Evolutionary conservation across 2,329 filamentous ascomycete species (phyloP).

Genomic region (Xylariomycetidae sp.): DNA sequence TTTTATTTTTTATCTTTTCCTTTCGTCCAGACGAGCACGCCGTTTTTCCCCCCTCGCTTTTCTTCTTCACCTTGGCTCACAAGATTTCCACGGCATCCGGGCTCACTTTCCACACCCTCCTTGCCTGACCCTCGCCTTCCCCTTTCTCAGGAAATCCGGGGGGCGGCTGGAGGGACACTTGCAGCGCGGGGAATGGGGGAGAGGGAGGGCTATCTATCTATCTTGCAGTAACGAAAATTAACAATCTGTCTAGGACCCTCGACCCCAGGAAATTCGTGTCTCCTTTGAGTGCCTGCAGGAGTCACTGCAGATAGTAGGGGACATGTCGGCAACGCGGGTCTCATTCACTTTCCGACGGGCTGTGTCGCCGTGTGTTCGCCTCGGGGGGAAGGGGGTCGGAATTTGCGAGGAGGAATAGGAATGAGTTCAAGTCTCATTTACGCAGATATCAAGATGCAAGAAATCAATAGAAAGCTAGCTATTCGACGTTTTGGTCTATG

Average conservation of each 20-base stretch:
- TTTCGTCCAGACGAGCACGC: too few species aligned
- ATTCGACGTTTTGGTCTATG: too few species aligned
- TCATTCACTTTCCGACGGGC: not conserved
- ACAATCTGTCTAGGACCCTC: not conserved
- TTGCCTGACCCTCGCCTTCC: too few species aligned
- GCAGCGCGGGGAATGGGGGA: conserved; percentile 21
- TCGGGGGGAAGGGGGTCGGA: not conserved
- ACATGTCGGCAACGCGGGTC: not conserved
- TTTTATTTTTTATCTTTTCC: too few species aligned
- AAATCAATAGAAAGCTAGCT: not conserved
- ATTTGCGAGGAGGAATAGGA: not conserved
- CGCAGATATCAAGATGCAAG: not conserved
- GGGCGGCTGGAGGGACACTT: conserved; percentile 15
- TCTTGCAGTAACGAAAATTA: conserved; percentile 8
- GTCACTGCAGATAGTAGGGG: not conserved
- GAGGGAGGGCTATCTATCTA: conserved; percentile 12
- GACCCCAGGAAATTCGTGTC: not conserved
- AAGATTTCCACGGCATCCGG: conserved; percentile 15
- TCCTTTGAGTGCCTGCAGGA: conserved; percentile 1
- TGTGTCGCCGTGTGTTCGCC: not conserved
- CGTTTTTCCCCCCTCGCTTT: too few species aligned
- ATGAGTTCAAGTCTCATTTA: too few species aligned
- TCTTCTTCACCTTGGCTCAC: too few species aligned
- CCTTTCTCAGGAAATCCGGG: conserved; percentile 18
- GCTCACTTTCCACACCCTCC: too few species aligned